Conservation (phyloP, 306 rosid genomes). For the Dryas octopetala region DNA sequence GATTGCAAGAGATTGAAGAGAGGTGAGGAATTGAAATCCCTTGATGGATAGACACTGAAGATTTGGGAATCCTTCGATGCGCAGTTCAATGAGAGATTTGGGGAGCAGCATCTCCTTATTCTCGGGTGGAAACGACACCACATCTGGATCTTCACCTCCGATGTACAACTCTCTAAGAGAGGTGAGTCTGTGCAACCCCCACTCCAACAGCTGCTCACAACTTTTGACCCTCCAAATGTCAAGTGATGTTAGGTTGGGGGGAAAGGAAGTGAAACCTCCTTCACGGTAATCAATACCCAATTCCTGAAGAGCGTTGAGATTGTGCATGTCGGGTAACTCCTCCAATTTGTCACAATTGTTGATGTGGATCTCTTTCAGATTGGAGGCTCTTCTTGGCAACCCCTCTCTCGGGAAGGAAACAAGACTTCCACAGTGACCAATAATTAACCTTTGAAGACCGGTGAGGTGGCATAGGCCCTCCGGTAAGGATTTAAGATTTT, state of each 20-base stretch:
- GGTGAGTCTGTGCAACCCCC: constrained; percentile 22
- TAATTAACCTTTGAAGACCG: neutral
- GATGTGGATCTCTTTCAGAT: no score
- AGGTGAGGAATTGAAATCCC: constrained; percentile 10
- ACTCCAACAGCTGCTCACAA: neutral
- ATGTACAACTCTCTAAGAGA: constrained; percentile 7
- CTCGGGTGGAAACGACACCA: constrained; percentile 23
- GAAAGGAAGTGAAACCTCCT: constrained; percentile 13
- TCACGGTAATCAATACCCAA: neutral
- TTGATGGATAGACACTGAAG: neutral
- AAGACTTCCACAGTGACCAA: neutral
- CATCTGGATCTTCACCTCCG: neutral
- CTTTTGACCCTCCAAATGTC: no score
- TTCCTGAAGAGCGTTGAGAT: no score
- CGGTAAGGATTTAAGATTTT: constrained; percentile 14
- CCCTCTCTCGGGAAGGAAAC: neutral
- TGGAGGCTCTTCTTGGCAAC: no score
- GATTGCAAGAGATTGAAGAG: constrained; percentile 8
- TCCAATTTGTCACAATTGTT: no score
- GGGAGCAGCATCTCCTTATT: constrained; percentile 14
- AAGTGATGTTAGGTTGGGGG: constrained; percentile 21
- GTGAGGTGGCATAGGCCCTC: constrained; percentile 7
- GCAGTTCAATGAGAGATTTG: constrained; percentile 8
- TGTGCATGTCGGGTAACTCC: no score
- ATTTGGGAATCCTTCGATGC: neutral